Conservation (phyloP, 441 rosid genomes). For the Gossypium davidsonii region DNA sequence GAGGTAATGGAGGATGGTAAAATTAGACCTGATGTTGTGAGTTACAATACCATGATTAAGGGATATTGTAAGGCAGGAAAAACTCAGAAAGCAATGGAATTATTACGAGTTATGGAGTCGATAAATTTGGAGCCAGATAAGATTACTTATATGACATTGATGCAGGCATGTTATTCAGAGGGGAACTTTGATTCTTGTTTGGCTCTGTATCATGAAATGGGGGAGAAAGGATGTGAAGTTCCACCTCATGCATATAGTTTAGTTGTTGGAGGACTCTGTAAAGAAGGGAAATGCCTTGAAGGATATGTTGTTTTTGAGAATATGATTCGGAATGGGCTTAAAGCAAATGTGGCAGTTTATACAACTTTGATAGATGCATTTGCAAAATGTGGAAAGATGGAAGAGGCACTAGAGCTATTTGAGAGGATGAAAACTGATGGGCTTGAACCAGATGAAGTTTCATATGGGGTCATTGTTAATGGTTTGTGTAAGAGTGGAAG, state of each 20-base stretch:
- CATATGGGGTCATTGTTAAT: constrained; percentile 34
- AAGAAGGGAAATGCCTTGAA: constrained; percentile 59
- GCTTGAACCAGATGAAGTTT: constrained; percentile 29
- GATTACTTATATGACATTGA: constrained; percentile 73
- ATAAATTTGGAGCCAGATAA: constrained; percentile 59
- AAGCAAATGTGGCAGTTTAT: constrained; percentile 64
- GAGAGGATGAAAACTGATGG: constrained; percentile 39
- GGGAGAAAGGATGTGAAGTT: constrained; percentile 58
- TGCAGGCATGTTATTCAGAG: constrained; percentile 63
- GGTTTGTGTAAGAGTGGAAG: constrained; percentile 14
- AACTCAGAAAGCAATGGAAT: constrained; percentile 54
- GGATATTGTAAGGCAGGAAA: constrained; percentile 71
- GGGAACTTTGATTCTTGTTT: constrained; percentile 57
- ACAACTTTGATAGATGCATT: constrained; percentile 71
- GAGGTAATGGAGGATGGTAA: constrained; percentile 70
- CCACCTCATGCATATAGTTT: constrained; percentile 67
- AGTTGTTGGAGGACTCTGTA: constrained; percentile 76
- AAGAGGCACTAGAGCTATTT: constrained; percentile 56
- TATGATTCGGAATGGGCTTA: constrained; percentile 50
- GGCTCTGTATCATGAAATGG: constrained; percentile 72
- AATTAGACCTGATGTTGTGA: constrained; percentile 60
- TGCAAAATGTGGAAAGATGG: constrained; percentile 59
- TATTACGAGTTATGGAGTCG: constrained; percentile 55
- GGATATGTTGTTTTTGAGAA: constrained; percentile 57
- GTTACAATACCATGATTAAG: constrained; percentile 75